Conservation (phyloP, 2,329 filamentous ascomycete genomes). For the Zymoseptoria brevis region DNA sequence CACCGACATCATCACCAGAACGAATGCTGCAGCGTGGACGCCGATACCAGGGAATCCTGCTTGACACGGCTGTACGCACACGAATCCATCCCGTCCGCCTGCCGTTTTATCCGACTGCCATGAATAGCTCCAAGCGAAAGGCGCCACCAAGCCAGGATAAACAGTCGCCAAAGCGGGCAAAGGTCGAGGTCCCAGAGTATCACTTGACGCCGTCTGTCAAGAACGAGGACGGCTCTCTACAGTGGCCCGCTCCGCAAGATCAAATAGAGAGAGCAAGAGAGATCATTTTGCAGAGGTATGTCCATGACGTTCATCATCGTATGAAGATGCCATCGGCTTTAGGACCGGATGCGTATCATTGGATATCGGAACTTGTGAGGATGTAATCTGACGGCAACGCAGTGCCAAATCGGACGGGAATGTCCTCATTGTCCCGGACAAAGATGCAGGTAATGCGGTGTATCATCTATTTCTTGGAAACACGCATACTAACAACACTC, state of each 20-base stretch:
- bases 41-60: neutral
- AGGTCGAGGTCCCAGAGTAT: conserved; percentile 36
- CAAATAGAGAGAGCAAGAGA: conserved; percentile 49
- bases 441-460: conserved; percentile 43
- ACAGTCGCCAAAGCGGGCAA: conserved; percentile 24
- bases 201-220: conserved; percentile 36
- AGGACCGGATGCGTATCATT: neutral
- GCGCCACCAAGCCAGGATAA: conserved; percentile 2
- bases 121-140: conserved; percentile 13
- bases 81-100: neutral
- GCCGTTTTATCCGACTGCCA: neutral
- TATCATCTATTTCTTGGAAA: neutral
- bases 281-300: conserved; percentile 53
- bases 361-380: neutral
- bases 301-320: conserved; percentile 1
- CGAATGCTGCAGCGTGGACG: neutral
- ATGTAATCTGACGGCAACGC: conserved; percentile 7
- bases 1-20: neutral
- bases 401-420: conserved; percentile 46
- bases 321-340: neutral
- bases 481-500: neutral
- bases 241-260: conserved; percentile 54
- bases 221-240: conserved; percentile 40
- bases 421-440: conserved; percentile 58
- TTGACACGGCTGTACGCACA: neutral